Base-by-base conservation (phyloP, 805 yeast species). In the Ogataea henricii region DNA sequence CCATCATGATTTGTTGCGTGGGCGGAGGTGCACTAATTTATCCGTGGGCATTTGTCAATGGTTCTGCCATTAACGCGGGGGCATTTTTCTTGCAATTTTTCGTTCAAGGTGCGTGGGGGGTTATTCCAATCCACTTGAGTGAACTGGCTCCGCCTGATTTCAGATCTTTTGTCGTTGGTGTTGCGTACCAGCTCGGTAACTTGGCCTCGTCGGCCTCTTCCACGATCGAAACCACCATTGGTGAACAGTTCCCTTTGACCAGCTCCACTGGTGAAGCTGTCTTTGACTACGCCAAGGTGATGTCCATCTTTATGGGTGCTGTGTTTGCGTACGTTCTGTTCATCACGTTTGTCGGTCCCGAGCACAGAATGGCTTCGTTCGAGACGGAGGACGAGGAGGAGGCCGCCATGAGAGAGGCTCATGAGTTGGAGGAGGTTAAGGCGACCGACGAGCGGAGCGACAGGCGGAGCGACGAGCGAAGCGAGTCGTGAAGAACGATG, bases 71-170 rank as follows among this genome's bases (percentile, higher is more conserved):
- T 48, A 76, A 77, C 54, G 84, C 83, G 0, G 84, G 83, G 52
- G 85, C 69, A 1, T 81, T 82, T 62, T 81, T 79, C 67, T 64
- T 82, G 49, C 87, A 82, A 59, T 78, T 78, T 59, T 78, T 76
- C 50, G 86, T 83, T 45, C 86, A 81, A 66, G 87, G 87, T 58
- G 81, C 83, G 22, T 83, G 85, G 83, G 87, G 87, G 56, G 82
- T 81, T 35, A 71, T 78, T 45, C 87, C 87, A 45, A 72, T 81
- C 48, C 85, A 82, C 63, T 67, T 83, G 45, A 71, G 81, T 3
- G 87, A 81, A 64, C 70, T 83, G 52, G 73, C 85, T 34, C 83
- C 83, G 48, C 82, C 84, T 17, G 80, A 78, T 50, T 81, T 77
- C 67, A 73, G 83, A 64, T 73, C 87, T 7, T 79, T 83, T 50